Percentiles rank a stretch among this genome's conserved stretches.
phyloP scores from a whole-genome alignment of 352 stramenopile species.

The Peronosclerospora sorghi region DNA sequence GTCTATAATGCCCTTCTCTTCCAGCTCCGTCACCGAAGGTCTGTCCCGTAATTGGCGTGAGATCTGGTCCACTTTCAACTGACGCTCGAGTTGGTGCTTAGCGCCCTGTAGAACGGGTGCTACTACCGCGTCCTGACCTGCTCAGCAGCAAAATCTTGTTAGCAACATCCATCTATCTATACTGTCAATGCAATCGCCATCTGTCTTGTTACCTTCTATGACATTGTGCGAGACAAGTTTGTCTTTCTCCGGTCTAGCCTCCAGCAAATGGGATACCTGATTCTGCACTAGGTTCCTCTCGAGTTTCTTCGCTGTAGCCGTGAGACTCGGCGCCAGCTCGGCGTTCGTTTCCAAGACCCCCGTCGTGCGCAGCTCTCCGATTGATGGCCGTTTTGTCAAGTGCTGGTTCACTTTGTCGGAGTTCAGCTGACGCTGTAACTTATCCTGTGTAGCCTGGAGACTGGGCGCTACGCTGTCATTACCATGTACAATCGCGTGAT shows the following conservation, averaged over 20 bases:
- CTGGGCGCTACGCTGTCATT: constrained; percentile 55
- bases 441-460: constrained; percentile 70
- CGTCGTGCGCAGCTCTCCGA: constrained; percentile 43
- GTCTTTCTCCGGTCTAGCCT: constrained; percentile 65
- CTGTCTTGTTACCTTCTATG: constrained; percentile 29
- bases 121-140: constrained; percentile 33
- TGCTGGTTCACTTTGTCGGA: constrained; percentile 62
- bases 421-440: constrained; percentile 62
- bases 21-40: constrained; percentile 56
- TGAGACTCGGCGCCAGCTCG: constrained; percentile 49
- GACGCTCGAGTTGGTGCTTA: constrained; percentile 62
- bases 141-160: not conserved
- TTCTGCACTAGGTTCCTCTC: constrained; percentile 70
- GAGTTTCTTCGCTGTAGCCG: constrained; percentile 66
- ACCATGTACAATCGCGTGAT: constrained; percentile 56
- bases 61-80: constrained; percentile 62
- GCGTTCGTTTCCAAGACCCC: constrained; percentile 51
- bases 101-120: constrained; percentile 54
- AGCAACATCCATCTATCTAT: not conserved
- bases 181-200: not conserved
- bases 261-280: constrained; percentile 69
- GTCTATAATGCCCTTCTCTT: constrained; percentile 69
- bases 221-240: constrained; percentile 72
- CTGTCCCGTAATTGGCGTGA: constrained; percentile 57
- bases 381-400: constrained; percentile 58